Percentiles rank a stretch among this genome's conserved stretches.
Evolutionary conservation across 768 basidiomycete genomes (phyloP).

Genomic region (Cubamyces sp.): DNA sequence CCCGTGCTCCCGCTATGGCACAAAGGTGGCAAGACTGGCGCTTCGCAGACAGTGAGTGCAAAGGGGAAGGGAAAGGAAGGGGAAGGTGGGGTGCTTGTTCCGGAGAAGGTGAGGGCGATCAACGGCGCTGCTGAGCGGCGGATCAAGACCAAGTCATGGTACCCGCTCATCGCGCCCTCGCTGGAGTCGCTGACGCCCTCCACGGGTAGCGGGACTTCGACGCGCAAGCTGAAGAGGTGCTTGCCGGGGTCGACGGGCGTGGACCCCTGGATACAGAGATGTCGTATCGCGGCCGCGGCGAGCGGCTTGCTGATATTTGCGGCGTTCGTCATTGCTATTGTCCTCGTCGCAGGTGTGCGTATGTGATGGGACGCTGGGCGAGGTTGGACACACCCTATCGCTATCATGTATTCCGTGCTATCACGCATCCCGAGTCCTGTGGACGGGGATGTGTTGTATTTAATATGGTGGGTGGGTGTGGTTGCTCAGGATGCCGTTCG

Average conservation of each 20-base stretch:
- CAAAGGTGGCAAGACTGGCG: conserved; percentile 47
- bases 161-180: conserved; percentile 64
- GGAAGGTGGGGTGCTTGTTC: conserved; percentile 31
- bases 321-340: conserved; percentile 55
- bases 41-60: background rate
- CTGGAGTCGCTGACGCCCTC: conserved; percentile 37
- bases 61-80: conserved; percentile 41
- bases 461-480: no score
- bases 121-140: conserved; percentile 36
- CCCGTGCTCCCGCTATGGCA: conserved; percentile 33
- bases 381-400: no score
- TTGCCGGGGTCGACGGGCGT: conserved; percentile 23
- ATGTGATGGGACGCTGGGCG: background rate
- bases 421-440: no score
- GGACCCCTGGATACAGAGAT: conserved; percentile 48
- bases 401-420: no score
- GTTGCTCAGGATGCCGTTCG: no score
- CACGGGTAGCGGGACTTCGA: conserved; percentile 17
- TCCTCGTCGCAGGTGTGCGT: conserved; percentile 24
- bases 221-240: conserved; percentile 26
- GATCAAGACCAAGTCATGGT: conserved; percentile 40
- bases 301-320: conserved; percentile 53
- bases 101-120: conserved; percentile 43
- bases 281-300: conserved; percentile 62
- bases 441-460: no score